Evolutionary conservation across 441 rosid species (phyloP), one percentile per base, ranked within the genome.

Genomic region (Eruca vesicaria): DNA sequence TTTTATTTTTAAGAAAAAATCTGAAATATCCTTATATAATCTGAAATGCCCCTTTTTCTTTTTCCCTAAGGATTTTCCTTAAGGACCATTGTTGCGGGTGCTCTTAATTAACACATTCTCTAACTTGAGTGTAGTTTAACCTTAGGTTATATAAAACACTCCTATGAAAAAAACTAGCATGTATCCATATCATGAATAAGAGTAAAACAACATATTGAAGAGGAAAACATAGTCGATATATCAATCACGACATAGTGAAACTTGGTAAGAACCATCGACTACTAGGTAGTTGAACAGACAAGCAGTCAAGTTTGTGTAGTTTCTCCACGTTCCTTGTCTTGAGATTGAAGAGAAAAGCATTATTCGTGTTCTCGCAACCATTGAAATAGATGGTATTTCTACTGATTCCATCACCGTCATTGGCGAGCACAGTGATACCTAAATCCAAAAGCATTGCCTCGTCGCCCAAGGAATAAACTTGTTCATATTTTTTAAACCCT

Each of bases 401-500:
- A 7, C 15, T 3, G 35, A 71, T 21, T 31, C 59, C 60, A 9
- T 33, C 68, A 32, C 21, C 62, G 35, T 43, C 61, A 48, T 48
- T 48, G 55, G 55, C 55, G 7, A 61, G 68, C 12, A 60, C 74
- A 60, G 50, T 60, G 60, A 71, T 61, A 31, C 67, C 67, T 71
- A 3, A 10, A 45, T 71, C 68, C 4, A 71, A 45, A 45, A 71
- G 10, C 20, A 48, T 18, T 48, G 55, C 55, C 55, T 48, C 55
- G 55, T 48, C 21, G 55, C 55, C 55, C 55, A 48, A 48, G 55
- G 21, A 48, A 48, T 16, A 3, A 16, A 48, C 55, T 8, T 16
- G 11, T 48, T 48, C 21, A 48, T 16, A 20, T 16, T 48, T 1
- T 48, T 7, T 2, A 48, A 48, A 48, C 21, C 55, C 23, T 48